Evolutionary conservation across 441 rosid genomes (phyloP).

Genomic region (Gossypium lobatum): DNA sequence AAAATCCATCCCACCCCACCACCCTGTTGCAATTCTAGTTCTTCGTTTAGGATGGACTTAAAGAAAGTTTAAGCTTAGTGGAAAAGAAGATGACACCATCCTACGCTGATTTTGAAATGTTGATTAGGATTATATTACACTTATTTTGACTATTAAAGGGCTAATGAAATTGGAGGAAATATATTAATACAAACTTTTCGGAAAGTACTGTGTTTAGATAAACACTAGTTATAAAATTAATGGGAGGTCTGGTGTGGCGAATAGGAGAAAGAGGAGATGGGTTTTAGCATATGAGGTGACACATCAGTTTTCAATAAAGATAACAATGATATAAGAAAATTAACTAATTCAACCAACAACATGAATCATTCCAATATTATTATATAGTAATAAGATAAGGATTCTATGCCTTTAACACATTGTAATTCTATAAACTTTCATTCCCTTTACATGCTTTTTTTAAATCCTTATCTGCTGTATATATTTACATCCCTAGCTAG

Average conservation of each 20-base stretch:
- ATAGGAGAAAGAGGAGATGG: not conserved
- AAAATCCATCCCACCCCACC: no score
- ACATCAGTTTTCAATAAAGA: not conserved
- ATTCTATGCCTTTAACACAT: not conserved
- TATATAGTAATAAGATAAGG: not conserved
- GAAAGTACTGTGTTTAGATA: no score
- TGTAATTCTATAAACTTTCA: not conserved
- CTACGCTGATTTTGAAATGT: no score
- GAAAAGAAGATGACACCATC: no score
- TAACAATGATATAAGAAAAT: not conserved
- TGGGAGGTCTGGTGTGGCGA: not conserved
- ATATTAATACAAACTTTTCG: not conserved
- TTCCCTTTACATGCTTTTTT: not conserved
- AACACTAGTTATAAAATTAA: not conserved
- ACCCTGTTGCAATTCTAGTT: no score
- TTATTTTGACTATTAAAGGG: no score
- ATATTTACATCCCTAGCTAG: not conserved
- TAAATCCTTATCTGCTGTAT: not conserved
- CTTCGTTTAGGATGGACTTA: no score
- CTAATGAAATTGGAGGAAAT: not conserved
- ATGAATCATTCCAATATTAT: not conserved
- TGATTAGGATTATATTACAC: no score
- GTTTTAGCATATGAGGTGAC: not conserved
- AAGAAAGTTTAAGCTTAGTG: no score
- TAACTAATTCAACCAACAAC: not conserved